Base-by-base conservation (phyloP, 495 filamentous ascomycete genomes). In the Elaphomyces granulatus region DNA sequence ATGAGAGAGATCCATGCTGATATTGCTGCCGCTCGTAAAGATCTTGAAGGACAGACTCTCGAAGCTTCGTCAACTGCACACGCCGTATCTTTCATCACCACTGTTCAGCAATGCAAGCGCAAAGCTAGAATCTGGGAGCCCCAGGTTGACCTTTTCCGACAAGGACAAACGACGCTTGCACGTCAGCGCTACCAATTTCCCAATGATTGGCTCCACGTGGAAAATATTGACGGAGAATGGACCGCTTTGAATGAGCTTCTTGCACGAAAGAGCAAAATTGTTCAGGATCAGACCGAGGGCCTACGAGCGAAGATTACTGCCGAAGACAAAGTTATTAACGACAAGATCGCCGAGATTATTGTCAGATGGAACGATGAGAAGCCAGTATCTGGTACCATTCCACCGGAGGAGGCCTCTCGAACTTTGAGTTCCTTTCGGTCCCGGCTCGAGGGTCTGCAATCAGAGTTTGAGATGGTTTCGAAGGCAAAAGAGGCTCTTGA, bases 401-500 rank as follows among this genome's bases (percentile, higher is more conserved):
- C 83, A 10, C 90, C 92, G 0, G 80, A 86, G 12, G 77, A 85
- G 44, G 90, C 90, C 8, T 86, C 81, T 26, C 70, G 72, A 12
- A 87, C 78, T 3, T 72, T 99, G 21, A 67, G 66, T 40, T 75
- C 74, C 17, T 96, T 96, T 51, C 84, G 94, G 51, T 64, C 68
- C 8, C 76, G 80, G 31, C 80, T 99, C 38, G 83, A 81, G 20
- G 71, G 74, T 43, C 72, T 99, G 14, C 81, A 81, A 43, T 77
- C 78, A 14, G 85, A 99, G 48, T 84, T 78, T 34, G 80, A 88
- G 40, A 94, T 94, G 83, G 87, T 99, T 8, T 78, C 81, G 12
- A 93, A 83, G 55, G 90, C 92, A 3, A 95, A 94, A 54, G 90
- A 99, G 52, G 92, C 92, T 0, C 73, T 99, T 20, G 87, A 95